These are phyloP conservation scores for Aspergillus sp. DNA, from an alignment of 2,329 filamentous ascomycete genomes.

Conservation along the genomic window DNA sequence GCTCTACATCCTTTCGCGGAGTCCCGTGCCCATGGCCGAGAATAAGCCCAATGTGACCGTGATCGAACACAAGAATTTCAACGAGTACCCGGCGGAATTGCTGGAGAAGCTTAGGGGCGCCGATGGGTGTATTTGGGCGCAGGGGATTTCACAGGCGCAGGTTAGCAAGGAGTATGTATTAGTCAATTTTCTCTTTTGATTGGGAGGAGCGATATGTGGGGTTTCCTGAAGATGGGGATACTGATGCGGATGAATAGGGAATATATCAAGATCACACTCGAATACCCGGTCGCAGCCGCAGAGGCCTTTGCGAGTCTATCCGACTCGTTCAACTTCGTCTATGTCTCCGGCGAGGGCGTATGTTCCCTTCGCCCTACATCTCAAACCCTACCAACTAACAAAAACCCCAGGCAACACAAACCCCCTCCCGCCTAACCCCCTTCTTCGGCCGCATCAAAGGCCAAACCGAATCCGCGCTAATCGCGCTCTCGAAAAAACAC, in stretches of 20 bases:
- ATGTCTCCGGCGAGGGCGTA: slow-evolving; percentile 62
- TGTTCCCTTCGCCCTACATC: neutral
- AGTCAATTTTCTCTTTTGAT: neutral
- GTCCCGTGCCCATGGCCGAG: slow-evolving; percentile 67
- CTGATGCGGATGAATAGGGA: slow-evolving; percentile 46
- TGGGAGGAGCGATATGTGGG: no score
- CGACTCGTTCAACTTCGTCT: slow-evolving; percentile 70
- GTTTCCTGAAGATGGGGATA: no score
- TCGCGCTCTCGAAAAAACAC: slow-evolving; percentile 53
- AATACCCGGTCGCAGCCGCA: slow-evolving; percentile 68
- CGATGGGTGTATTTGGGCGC: slow-evolving; percentile 73
- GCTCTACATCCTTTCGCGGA: slow-evolving; percentile 62
- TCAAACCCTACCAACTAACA: neutral
- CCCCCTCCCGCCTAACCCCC: slow-evolving; percentile 60
- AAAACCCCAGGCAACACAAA: slow-evolving; percentile 30
- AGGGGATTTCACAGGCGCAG: slow-evolving; percentile 66
- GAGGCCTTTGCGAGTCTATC: slow-evolving; percentile 60
- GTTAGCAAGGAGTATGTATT: slow-evolving; percentile 60
- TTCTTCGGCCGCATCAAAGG: slow-evolving; percentile 70
- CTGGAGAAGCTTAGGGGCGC: slow-evolving; percentile 67
- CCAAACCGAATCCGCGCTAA: slow-evolving; percentile 63
- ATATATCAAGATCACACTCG: slow-evolving; percentile 70
- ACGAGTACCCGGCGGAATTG: slow-evolving; percentile 58
- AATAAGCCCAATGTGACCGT: slow-evolving; percentile 59
- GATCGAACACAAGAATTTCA: slow-evolving; percentile 71